Evolutionary conservation across 164 flowering plant genomes (phyloP).

Genomic region (Brasenia schreberi): DNA sequence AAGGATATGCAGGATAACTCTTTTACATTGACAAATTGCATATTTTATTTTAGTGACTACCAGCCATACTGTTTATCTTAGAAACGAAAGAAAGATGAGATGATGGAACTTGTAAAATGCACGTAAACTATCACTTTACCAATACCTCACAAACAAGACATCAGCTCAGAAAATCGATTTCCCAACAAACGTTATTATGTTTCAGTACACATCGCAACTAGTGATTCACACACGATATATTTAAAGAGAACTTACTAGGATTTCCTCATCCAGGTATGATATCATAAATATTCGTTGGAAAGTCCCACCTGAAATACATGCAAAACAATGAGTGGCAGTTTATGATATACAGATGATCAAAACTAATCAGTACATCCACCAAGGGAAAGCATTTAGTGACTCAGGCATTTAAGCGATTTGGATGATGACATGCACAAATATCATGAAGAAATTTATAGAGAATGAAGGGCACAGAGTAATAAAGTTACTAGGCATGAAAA

Average conservation of each 20-base stretch:
- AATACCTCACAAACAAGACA: not conserved
- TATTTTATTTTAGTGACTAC: not conserved
- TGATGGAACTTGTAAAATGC: not conserved
- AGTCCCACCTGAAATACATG: conserved; percentile 43
- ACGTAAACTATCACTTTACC: not conserved
- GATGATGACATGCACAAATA: no score
- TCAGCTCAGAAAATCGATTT: not conserved
- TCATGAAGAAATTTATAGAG: no score
- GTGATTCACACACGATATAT: not conserved
- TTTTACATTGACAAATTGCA: not conserved
- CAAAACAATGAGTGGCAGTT: no score
- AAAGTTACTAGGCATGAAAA: no score
- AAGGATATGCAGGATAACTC: not conserved
- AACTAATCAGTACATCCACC: no score
- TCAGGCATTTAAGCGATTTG: no score
- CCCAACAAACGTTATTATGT: no score
- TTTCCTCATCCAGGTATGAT: conserved; percentile 95
- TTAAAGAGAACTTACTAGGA: conserved; percentile 45
- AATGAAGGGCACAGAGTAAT: no score
- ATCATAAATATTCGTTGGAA: conserved; percentile 76
- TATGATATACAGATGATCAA: no score
- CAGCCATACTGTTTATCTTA: not conserved
- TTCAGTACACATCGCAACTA: no score
- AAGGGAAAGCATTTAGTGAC: no score
- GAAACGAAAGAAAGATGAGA: not conserved